These are phyloP conservation scores for Gardenia jasminoides DNA, from an alignment of 257 asterid genomes.

Conservation along the genomic window DNA sequence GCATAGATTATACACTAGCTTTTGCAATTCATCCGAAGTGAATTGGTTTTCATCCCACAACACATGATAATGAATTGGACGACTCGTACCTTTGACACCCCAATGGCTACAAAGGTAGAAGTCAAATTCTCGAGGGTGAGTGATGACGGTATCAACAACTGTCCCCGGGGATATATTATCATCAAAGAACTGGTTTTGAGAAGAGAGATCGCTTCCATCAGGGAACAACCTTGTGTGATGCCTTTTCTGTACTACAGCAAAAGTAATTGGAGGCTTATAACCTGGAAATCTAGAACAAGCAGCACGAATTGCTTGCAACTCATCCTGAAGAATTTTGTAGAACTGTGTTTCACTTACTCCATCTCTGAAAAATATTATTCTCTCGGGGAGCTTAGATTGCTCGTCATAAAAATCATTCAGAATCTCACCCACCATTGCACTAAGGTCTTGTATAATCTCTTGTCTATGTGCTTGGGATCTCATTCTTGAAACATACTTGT, in stretches of 20 bases:
- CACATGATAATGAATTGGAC: slow-evolving; percentile 88
- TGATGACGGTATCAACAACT: slow-evolving; percentile 80
- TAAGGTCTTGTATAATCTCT: slow-evolving; percentile 80
- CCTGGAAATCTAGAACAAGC: slow-evolving; percentile 61
- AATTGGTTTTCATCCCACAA: slow-evolving; percentile 82
- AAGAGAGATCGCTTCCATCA: slow-evolving; percentile 33
- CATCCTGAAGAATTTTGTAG: slow-evolving; percentile 60
- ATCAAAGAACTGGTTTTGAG: slow-evolving; percentile 29
- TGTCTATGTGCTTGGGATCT: slow-evolving; percentile 84
- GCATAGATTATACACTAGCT: slow-evolving; percentile 84
- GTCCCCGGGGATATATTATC: slow-evolving; percentile 89
- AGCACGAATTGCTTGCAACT: slow-evolving; percentile 51
- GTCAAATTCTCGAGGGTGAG: slow-evolving; percentile 82
- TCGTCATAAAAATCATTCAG: slow-evolving; percentile 63
- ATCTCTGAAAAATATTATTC: slow-evolving; percentile 86
- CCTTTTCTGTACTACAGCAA: slow-evolving; percentile 83
- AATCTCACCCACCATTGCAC: slow-evolving; percentile 66
- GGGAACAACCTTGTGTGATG: slow-evolving; percentile 89
- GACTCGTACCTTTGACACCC: slow-evolving; percentile 93
- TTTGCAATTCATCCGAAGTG: slow-evolving; percentile 88
- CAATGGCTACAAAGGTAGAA: slow-evolving; percentile 94
- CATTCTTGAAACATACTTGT: slow-evolving; percentile 83
- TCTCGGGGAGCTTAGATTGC: slow-evolving; percentile 51
- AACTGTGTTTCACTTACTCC: slow-evolving; percentile 97
- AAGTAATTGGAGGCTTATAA: slow-evolving; percentile 82